A percentile compares a stretch with the other conserved stretches of the same genome.
phyloP scores from a whole-genome alignment of 2,329 filamentous ascomycete genomes.

The Sordariomycetes sp. region DNA sequence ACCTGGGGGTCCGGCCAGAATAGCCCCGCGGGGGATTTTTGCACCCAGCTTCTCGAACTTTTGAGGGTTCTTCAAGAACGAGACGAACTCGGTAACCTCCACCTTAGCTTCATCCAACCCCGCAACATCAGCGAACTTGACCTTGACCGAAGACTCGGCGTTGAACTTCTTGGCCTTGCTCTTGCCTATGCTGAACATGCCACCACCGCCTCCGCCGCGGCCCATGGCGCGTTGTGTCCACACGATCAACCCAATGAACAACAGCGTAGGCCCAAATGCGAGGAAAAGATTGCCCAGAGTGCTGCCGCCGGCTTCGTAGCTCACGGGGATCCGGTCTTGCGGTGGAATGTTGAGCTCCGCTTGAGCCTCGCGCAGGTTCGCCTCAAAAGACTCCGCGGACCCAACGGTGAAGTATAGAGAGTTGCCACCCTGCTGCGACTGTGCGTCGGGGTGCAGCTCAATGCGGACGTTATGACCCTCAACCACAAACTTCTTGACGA shows the following conservation, averaged over 20 bases:
- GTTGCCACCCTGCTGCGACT: slow-evolving; percentile 3
- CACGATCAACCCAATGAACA: slow-evolving; percentile 76
- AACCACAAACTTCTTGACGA: slow-evolving; percentile 87
- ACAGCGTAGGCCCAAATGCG: slow-evolving; percentile 73
- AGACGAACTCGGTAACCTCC: slow-evolving; percentile 99
- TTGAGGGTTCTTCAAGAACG: slow-evolving; percentile 88
- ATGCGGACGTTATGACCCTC: slow-evolving; percentile 66
- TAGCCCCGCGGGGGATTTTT: slow-evolving; percentile 95
- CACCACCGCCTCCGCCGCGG: slow-evolving; percentile 50
- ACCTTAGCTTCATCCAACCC: slow-evolving; percentile 97
- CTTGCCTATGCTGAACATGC: slow-evolving; percentile 93
- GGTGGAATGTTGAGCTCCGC: slow-evolving; percentile 76
- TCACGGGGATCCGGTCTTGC: slow-evolving; percentile 85
- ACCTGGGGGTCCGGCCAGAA: slow-evolving; percentile 93
- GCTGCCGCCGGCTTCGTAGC: slow-evolving; percentile 72
- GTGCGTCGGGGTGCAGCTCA: slow-evolving; percentile 65
- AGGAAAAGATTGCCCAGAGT: slow-evolving; percentile 65
- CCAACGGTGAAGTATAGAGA: slow-evolving; percentile 89
- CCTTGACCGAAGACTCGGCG: slow-evolving; percentile 90
- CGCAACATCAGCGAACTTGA: slow-evolving; percentile 93
- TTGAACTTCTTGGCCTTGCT: slow-evolving; percentile 96
- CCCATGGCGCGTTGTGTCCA: slow-evolving; percentile 72
- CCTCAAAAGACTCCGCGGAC: slow-evolving; percentile 87
- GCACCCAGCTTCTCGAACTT: slow-evolving; percentile 90
- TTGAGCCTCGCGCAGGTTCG: slow-evolving; percentile 80